Conservation (phyloP, 164 flowering plant species). For the Nelumbo lutea region DNA sequence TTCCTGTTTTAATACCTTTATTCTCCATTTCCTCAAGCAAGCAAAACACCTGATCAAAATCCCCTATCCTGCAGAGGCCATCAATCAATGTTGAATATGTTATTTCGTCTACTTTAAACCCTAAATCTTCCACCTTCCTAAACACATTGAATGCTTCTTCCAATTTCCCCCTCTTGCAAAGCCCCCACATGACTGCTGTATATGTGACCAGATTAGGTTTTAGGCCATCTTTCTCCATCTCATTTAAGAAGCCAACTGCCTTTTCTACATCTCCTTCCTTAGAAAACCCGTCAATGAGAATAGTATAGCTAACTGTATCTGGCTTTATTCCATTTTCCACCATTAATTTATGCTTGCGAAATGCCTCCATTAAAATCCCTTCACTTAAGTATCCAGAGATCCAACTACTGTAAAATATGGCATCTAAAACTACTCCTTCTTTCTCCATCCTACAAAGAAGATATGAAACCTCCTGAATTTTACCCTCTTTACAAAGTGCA, state of each 20-base stretch:
- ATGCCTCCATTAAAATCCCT: slow-evolving; percentile 42
- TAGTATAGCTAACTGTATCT: slow-evolving; percentile 54
- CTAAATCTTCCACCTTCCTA: slow-evolving; percentile 38
- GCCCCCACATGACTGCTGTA: slow-evolving; percentile 58
- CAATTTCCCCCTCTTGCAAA: slow-evolving; percentile 63
- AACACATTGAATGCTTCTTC: slow-evolving; percentile 56
- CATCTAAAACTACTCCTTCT: slow-evolving; percentile 53
- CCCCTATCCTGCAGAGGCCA: slow-evolving; percentile 54
- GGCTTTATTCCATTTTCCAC: slow-evolving; percentile 40
- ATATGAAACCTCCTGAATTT: slow-evolving; percentile 40
- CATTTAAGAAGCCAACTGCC: slow-evolving; percentile 57
- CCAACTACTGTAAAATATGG: slow-evolving; percentile 69
- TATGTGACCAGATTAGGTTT: slow-evolving; percentile 63
- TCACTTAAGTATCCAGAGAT: slow-evolving; percentile 49
- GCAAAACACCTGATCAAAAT: slow-evolving; percentile 44
- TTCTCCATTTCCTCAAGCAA: slow-evolving; percentile 66
- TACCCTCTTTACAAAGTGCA: slow-evolving; percentile 54
- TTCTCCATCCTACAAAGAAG: slow-evolving; percentile 51
- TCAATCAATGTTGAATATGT: slow-evolving; percentile 61
- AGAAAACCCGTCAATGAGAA: slow-evolving; percentile 68
- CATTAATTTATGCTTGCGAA: slow-evolving; percentile 46
- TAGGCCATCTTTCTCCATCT: slow-evolving; percentile 49
- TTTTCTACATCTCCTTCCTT: slow-evolving; percentile 66
- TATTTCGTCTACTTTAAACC: slow-evolving; percentile 56
- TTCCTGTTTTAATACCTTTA: slow-evolving; percentile 41